Evolutionary conservation across 2,329 filamentous ascomycete genomes (phyloP), one percentile per base, ranked within the genome.

Genomic region (Trichoderma breve): DNA sequence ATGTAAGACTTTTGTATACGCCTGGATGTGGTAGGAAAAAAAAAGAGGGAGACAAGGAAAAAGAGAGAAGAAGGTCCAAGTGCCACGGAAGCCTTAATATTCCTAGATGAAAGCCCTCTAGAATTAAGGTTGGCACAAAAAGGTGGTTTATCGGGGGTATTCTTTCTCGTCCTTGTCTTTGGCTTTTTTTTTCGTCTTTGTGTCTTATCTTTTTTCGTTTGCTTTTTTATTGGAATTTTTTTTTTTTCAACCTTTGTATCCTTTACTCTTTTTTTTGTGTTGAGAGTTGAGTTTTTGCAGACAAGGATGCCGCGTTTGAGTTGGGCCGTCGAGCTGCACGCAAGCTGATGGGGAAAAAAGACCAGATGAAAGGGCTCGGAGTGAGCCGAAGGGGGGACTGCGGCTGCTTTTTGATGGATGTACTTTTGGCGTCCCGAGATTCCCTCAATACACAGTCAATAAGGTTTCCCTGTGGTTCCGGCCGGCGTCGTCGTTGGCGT

Each of bases 401-500:
- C 47, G 47, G 47, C 47, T 24, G 47, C 47, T 53, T 53, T 53
- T 53, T 53, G 47, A 53, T 53, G 47, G 47, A 24, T 53, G 47
- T 53, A 53, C 47, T 53, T n/a, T 51, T 61, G 57, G 57, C 57
- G 26, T 61, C 28, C 18, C 47, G 47, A 53, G 47, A 53, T 53
- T 53, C 47, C 47, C 47, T 53, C 55, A 61, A 62, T 62, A 64
- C 43, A 30, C 43, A 32, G n/a, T 66, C 71, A 72, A 70, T 72
- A 72, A 72, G 60, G 71, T 72, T 72, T 72, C 28, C 58, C 55
- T 65, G 47, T 53, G 47, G 47, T 53, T 24, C 47, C 47, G 47
- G 47, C 47, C 61, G 71, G 71, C 71, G 71, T 65, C 71, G 60
- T 53, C 53, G 47, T 58, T 70, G 66, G 71, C 66, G 66, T 69